Conservation (phyloP, 2,329 filamentous ascomycete species). For the Leptographium wingfieldii region DNA sequence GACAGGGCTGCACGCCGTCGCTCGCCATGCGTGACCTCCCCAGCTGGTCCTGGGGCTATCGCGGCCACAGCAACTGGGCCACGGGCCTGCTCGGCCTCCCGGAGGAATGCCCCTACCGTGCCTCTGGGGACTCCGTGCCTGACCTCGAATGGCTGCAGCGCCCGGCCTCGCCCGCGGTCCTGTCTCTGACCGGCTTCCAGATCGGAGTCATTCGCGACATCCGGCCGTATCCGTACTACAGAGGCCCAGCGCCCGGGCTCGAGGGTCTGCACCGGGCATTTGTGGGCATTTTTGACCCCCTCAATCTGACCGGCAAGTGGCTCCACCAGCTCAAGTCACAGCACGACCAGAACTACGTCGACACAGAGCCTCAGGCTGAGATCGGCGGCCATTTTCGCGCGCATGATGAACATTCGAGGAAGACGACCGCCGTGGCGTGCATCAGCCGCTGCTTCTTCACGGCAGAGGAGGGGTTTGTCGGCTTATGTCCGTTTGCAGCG, state of each 20-base stretch:
- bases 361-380: background rate
- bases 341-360: background rate
- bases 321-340: background rate
- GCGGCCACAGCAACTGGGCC: background rate
- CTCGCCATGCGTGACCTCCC: background rate
- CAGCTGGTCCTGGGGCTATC: background rate
- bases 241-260: background rate
- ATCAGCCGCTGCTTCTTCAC: background rate
- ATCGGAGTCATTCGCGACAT: background rate
- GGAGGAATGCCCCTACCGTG: background rate
- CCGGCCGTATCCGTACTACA: background rate
- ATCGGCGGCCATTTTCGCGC: background rate
- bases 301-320: background rate
- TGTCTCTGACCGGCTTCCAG: background rate
- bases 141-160: background rate
- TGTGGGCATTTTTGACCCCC: background rate
- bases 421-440: background rate
- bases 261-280: background rate
- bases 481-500: background rate
- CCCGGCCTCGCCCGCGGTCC: background rate
- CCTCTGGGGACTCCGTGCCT: background rate
- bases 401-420: background rate
- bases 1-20: background rate
- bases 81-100: background rate
- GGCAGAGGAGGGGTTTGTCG: background rate